Percentiles rank a stretch among this genome's conserved stretches.
These are phyloP conservation scores for Neostapfia colusana DNA, from an alignment of 176 grass and related monocot genomes.

Conservation along the genomic window DNA sequence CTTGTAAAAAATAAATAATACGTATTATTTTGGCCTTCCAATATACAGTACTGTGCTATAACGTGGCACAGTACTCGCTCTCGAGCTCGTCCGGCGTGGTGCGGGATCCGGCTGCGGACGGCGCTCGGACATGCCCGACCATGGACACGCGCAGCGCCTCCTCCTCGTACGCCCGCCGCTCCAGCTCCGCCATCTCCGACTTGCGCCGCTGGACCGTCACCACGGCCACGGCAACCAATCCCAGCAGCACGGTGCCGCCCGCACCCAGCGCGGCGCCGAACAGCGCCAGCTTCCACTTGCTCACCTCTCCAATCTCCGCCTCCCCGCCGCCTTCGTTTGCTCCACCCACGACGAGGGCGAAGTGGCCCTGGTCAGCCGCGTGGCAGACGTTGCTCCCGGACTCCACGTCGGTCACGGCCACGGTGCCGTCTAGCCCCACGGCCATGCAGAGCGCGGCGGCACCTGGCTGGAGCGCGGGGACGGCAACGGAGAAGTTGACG, in stretches of 20 bases:
- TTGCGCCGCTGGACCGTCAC: constrained; percentile 58
- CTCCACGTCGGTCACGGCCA: constrained; percentile 53
- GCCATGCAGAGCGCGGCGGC: constrained; percentile 61
- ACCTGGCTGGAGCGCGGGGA: constrained; percentile 35
- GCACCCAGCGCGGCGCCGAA: constrained; percentile 64
- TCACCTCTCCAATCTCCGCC: constrained; percentile 39
- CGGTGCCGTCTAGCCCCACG: constrained; percentile 46
- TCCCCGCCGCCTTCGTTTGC: constrained; percentile 4
- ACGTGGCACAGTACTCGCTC: constrained; percentile 42
- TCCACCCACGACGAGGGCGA: constrained; percentile 59
- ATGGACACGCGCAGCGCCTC: constrained; percentile 87
- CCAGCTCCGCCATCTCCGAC: constrained; percentile 72
- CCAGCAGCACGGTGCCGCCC: constrained; percentile 62
- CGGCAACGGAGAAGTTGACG: constrained; percentile 68
- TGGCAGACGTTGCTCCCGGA: constrained; percentile 50
- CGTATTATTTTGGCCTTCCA: background rate
- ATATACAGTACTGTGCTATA: constrained; percentile 25
- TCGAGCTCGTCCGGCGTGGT: constrained; percentile 69
- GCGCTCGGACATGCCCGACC: constrained; percentile 92
- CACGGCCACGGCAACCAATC: constrained; percentile 72
- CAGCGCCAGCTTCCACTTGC: constrained; percentile 84
- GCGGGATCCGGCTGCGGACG: constrained; percentile 62
- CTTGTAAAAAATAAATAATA: background rate
- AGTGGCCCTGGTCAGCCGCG: constrained; percentile 71
- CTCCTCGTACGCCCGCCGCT: constrained; percentile 81